Conservation (phyloP, 23 red algal species). For the Gracilaria vermiculophylla region DNA sequence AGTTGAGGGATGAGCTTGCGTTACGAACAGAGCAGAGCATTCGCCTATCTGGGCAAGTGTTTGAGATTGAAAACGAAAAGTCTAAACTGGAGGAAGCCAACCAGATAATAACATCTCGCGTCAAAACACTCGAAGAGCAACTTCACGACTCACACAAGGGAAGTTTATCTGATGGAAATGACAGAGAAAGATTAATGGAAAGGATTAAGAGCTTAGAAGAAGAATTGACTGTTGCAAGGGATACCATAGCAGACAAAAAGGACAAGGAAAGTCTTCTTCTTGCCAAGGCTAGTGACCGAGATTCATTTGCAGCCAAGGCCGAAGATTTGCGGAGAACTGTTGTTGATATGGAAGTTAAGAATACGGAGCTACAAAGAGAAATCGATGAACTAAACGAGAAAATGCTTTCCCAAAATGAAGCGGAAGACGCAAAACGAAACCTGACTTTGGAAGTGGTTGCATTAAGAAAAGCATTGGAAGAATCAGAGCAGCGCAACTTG, state of each 20-base stretch:
- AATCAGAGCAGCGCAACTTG: background rate
- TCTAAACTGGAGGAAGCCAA: conserved; percentile 15
- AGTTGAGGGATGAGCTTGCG: conserved; percentile 41
- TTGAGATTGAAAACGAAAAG: conserved; percentile 48
- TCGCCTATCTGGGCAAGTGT: conserved; percentile 65
- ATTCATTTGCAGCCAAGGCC: background rate
- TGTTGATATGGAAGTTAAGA: background rate
- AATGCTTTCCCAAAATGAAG: conserved; percentile 56
- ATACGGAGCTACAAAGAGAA: background rate
- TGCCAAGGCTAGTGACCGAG: conserved; percentile 28
- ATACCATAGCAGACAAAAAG: conserved; percentile 5
- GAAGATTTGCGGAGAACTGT: background rate
- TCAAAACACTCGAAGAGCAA: background rate
- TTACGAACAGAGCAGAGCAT: conserved; percentile 65
- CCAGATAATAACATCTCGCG: background rate
- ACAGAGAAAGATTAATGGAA: background rate
- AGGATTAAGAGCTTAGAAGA: conserved; percentile 16
- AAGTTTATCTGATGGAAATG: background rate
- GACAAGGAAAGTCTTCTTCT: conserved; percentile 21
- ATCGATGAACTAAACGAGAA: conserved; percentile 21
- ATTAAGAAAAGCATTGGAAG: conserved; percentile 28
- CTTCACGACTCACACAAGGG: background rate
- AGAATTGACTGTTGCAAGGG: background rate
- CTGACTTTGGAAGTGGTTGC: conserved; percentile 49
- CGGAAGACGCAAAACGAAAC: conserved; percentile 54